These are phyloP conservation scores for Cryphonectria carpinicola DNA, from an alignment of 2,329 filamentous ascomycete genomes.

Conservation along the genomic window DNA sequence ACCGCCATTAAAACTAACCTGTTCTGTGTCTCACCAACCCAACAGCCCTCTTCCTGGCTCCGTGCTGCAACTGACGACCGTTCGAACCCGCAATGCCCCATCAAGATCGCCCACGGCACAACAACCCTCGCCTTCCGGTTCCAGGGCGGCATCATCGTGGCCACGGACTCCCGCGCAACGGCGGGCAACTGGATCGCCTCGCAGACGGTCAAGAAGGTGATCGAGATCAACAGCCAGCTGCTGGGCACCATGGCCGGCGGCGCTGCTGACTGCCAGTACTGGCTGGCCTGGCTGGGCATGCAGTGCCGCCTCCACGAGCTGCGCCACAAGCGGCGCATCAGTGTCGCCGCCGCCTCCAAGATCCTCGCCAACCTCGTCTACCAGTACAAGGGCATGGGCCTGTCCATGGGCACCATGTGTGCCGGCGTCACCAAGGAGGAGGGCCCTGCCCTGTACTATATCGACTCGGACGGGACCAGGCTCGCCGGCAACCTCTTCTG, in stretches of 20 bases:
- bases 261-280: conserved; percentile 99
- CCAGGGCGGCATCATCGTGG: conserved; percentile 97
- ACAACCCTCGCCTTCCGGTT: conserved; percentile 98
- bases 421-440: conserved; percentile 94
- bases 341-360: conserved; percentile 94
- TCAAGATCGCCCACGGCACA: conserved; percentile 99
- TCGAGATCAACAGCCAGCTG: conserved; percentile 94
- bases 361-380: conserved; percentile 98
- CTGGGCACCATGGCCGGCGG: conserved; percentile 98
- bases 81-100: conserved; percentile 94
- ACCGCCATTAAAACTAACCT: conserved; percentile 2
- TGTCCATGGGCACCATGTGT: conserved; percentile 99
- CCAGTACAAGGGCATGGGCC: conserved; percentile 97
- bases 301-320: conserved; percentile 99
- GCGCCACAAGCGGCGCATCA: conserved; percentile 98
- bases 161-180: conserved; percentile 95
- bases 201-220: conserved; percentile 99
- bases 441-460: conserved; percentile 97
- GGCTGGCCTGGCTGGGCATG: conserved; percentile 98
- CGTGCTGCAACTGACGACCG: conserved; percentile 97
- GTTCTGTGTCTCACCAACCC: background rate
- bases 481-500: conserved; percentile 96
- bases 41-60: conserved; percentile 87
- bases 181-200: conserved; percentile 99
- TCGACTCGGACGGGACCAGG: conserved; percentile 94